These are phyloP conservation scores for Pseudotsuga menziesii DNA, from an alignment of 75 land plant species.

Conservation along the genomic window DNA sequence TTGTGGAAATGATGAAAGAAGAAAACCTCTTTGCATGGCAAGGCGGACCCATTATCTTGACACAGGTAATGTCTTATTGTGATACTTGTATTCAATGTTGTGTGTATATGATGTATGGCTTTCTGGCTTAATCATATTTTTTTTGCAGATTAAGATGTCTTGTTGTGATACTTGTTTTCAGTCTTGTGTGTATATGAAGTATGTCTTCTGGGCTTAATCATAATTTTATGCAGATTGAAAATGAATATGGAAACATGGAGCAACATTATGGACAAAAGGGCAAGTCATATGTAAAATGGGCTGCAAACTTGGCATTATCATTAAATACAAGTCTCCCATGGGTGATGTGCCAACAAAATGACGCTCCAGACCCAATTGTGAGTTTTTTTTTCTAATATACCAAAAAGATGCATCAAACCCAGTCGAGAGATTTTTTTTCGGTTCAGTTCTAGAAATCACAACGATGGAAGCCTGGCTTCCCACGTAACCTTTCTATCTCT, in stretches of 20 bases:
- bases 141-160: slow-evolving; percentile 39
- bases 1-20: slow-evolving; percentile 54
- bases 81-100: background rate
- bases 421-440: too few species aligned
- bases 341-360: slow-evolving; percentile 72
- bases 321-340: slow-evolving; percentile 42
- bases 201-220: background rate
- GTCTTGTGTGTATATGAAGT: background rate
- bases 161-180: background rate
- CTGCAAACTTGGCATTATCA: slow-evolving; percentile 48
- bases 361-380: slow-evolving; percentile 64
- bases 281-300: slow-evolving; percentile 51
- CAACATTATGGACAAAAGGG: slow-evolving; percentile 39
- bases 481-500: too few species aligned
- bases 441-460: too few species aligned
- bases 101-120: background rate
- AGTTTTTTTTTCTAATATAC: background rate
- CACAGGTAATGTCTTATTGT: slow-evolving; percentile 41
- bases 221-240: slow-evolving; percentile 50
- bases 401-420: too few species aligned
- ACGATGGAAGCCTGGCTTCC: too few species aligned
- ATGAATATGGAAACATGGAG: slow-evolving; percentile 62
- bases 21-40: slow-evolving; percentile 60
- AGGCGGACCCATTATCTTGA: slow-evolving; percentile 82
- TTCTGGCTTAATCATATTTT: background rate